Conservation (phyloP, 495 filamentous ascomycete genomes). For the Penicillium coffeae region DNA sequence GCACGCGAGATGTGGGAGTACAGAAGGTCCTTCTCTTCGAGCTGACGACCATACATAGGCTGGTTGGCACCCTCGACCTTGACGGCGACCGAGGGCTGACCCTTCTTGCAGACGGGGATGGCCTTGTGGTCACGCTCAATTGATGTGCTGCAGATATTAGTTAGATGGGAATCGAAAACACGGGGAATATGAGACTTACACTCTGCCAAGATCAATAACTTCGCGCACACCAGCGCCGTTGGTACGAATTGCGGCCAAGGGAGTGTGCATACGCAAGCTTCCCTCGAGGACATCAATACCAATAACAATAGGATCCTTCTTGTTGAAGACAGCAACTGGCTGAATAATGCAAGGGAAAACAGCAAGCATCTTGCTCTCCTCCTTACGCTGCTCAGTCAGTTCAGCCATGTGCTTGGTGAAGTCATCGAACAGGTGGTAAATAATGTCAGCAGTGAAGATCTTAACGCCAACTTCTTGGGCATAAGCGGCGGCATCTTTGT, state of each 20-base stretch:
- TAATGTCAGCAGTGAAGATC: slow-evolving; percentile 98
- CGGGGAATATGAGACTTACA: slow-evolving; percentile 60
- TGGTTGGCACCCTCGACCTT: slow-evolving; percentile 97
- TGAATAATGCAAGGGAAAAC: slow-evolving; percentile 93
- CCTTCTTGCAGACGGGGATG: slow-evolving; percentile 85
- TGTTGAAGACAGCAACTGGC: slow-evolving; percentile 95
- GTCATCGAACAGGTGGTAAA: slow-evolving; percentile 96
- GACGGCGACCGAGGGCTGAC: slow-evolving; percentile 91
- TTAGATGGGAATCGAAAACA: neutral
- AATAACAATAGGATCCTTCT: slow-evolving; percentile 92
- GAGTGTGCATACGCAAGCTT: slow-evolving; percentile 77
- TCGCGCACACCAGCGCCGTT: slow-evolving; percentile 77
- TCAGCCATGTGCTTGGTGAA: slow-evolving; percentile 92
- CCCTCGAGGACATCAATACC: slow-evolving; percentile 95
- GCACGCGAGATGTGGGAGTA: slow-evolving; percentile 82
- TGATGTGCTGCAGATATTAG: slow-evolving; percentile 57
- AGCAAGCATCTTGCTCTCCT: slow-evolving; percentile 89
- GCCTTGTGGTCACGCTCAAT: slow-evolving; percentile 99
- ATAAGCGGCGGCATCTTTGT: slow-evolving; percentile 90
- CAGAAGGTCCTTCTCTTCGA: slow-evolving; percentile 87
- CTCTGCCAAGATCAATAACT: slow-evolving; percentile 80
- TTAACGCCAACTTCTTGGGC: slow-evolving; percentile 95
- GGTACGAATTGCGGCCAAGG: slow-evolving; percentile 76
- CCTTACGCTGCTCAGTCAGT: slow-evolving; percentile 84
- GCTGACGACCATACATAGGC: slow-evolving; percentile 89